Conservation (phyloP, 768 basidiomycete species). For the Mycena sanguinolenta region DNA sequence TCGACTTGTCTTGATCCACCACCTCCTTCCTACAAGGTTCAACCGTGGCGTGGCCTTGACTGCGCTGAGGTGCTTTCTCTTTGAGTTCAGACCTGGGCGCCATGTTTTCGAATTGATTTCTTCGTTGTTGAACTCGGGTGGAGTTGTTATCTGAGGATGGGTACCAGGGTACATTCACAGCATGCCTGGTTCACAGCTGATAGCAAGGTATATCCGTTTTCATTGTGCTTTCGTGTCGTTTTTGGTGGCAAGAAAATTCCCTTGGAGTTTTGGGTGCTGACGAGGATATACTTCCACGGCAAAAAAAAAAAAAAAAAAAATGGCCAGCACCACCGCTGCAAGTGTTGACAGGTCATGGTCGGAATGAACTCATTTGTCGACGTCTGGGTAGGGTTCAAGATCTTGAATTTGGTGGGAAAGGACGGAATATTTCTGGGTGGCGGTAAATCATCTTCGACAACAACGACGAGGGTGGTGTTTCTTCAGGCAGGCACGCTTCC, state of each 20-base stretch:
- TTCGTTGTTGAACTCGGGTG: neutral
- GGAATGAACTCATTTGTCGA: neutral
- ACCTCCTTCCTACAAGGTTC: neutral
- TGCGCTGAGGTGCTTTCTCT: neutral
- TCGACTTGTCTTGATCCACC: conserved; percentile 7
- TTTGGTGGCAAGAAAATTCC: conserved; percentile 1
- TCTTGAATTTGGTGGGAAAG: neutral
- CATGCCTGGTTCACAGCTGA: neutral
- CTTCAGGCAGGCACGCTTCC: conserved; percentile 9
- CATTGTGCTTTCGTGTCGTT: neutral
- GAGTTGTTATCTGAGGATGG: neutral
- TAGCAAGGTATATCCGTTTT: neutral
- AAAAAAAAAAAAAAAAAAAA: neutral
- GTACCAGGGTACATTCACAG: too few species aligned
- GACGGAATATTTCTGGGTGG: neutral
- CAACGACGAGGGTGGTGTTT: neutral
- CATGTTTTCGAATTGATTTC: neutral
- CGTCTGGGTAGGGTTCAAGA: too few species aligned
- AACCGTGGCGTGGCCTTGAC: neutral
- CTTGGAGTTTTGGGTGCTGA: neutral
- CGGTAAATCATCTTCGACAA: neutral
- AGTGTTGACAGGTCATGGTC: neutral
- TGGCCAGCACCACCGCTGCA: neutral
- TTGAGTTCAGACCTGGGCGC: neutral
- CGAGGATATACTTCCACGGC: neutral